phyloP scores from a whole-genome alignment of 169 alveolate species.

The Eimeria sp. region DNA sequence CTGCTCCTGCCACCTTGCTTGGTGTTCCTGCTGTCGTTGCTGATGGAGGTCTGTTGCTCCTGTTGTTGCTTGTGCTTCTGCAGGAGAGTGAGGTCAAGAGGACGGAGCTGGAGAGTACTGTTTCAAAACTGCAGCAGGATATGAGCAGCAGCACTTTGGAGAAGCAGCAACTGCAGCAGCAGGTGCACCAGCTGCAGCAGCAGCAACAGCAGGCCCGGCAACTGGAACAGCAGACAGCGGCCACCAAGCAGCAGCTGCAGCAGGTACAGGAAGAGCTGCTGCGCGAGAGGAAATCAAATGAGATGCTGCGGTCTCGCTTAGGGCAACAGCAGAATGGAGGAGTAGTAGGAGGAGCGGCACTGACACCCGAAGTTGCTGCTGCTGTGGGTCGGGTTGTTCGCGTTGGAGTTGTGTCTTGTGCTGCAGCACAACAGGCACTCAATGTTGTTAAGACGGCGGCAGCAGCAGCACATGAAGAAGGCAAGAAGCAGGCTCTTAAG shows the following conservation, averaged over 20 bases:
- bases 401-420: slow-evolving; percentile 38
- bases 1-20: no score
- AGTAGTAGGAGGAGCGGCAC: background rate
- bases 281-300: background rate
- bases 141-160: no score
- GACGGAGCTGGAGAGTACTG: background rate
- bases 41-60: background rate
- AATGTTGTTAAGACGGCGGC: slow-evolving; percentile 47
- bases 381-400: slow-evolving; percentile 65
- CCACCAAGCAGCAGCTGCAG: background rate
- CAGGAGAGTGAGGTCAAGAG: background rate
- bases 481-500: slow-evolving; percentile 32
- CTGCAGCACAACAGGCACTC: slow-evolving; percentile 58
- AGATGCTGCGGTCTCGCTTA: background rate
- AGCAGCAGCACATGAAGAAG: slow-evolving; percentile 2
- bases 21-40: no score
- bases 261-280: background rate
- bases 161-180: no score
- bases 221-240: no score
- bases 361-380: slow-evolving; percentile 43
- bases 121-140: background rate
- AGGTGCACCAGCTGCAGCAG: no score
- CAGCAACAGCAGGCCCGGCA: background rate
- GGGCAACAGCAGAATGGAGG: slow-evolving; percentile 24
- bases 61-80: background rate